These are phyloP conservation scores for Rubroboletus pulcherrimus DNA, from an alignment of 768 basidiomycete species.

Conservation along the genomic window DNA sequence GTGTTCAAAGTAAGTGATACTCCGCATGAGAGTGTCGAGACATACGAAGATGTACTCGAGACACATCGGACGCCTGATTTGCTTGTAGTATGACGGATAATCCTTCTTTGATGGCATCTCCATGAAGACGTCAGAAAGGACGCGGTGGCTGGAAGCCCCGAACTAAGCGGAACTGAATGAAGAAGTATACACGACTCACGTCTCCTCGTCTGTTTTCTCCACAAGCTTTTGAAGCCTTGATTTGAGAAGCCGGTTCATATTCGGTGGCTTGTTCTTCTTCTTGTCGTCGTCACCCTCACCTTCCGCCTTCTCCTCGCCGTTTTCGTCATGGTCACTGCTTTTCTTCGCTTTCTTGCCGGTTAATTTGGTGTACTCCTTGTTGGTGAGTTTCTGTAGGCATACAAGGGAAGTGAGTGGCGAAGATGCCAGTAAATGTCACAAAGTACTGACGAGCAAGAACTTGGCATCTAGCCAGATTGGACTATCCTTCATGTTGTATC, in stretches of 20 bases:
- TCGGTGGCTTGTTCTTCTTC: slow-evolving; percentile 53
- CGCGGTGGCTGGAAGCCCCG: slow-evolving; percentile 49
- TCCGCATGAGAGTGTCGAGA: slow-evolving; percentile 9
- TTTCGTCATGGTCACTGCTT: slow-evolving; percentile 36
- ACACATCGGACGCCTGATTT: slow-evolving; percentile 76
- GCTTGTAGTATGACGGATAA: slow-evolving; percentile 77
- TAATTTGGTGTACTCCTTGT: slow-evolving; percentile 44
- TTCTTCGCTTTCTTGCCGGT: slow-evolving; percentile 41
- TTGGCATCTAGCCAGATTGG: slow-evolving; percentile 81
- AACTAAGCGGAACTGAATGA: slow-evolving; percentile 1
- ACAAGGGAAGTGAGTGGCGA: not conserved
- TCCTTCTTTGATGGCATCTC: slow-evolving; percentile 75
- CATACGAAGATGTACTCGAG: slow-evolving; percentile 74
- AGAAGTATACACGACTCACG: slow-evolving; percentile 41
- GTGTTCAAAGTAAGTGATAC: slow-evolving; percentile 1
- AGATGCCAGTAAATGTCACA: not conserved
- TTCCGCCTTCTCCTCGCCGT: slow-evolving; percentile 38
- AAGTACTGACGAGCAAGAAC: slow-evolving; percentile 60
- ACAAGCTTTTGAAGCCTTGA: slow-evolving; percentile 67
- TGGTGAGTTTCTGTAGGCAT: slow-evolving; percentile 42
- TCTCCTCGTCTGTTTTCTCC: slow-evolving; percentile 61
- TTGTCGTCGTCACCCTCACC: slow-evolving; percentile 46
- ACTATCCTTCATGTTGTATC: slow-evolving; percentile 79
- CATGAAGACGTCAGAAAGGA: slow-evolving; percentile 75
- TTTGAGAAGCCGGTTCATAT: slow-evolving; percentile 64